Base-by-base conservation (phyloP, 257 asterid genomes). In the Nicotiana attenuata region DNA sequence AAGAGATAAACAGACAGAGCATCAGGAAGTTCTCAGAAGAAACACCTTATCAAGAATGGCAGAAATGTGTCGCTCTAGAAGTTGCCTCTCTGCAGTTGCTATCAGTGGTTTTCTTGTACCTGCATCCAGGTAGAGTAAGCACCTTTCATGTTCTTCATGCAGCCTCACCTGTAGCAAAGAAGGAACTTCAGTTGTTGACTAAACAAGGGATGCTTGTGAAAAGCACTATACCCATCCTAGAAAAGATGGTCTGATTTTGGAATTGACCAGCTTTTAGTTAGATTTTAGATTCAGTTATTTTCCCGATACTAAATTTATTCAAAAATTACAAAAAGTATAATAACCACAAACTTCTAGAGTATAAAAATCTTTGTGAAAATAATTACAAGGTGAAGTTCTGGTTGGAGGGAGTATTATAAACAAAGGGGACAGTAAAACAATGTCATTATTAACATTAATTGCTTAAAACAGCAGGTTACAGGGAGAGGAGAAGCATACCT, bases 61-160 rank as follows among this genome's bases (percentile, higher is more conserved):
- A 82, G 92, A 83, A 80, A 89, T 87, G 76, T 94, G 99, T 35
- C 93, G 89, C 86, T 94, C 94, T 82, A 96, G 95, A 76, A 96
- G 93, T 85, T 92, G 97, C 76, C 77, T 89, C 88, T 96, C 99
- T 85, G 96, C 93, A 57, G 98, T 92, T 60, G 94, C 93, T 81
- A 96, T 90, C 55, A 96, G 84, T 79, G 97, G 98, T 86, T 92
- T 96, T 82, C 93, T 92, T 61, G 99, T 94, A 85, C 88, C 83
- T 11, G 91, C 90, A 10, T 96, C 99, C 76, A 96, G 86, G 90
- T 92, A 96, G 71, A 90, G 90, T 81, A 96, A 85, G 85, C 98
- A 92, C 88, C 99, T 92, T 81, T 94, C 99, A 79, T 96, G 91
- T 84, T 96, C 99, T 87, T 96, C 99, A 84, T 93, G 98, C 92